Evolutionary conservation across 2,329 filamentous ascomycete species (phyloP).

Genomic region (Lachnellula suecica): DNA sequence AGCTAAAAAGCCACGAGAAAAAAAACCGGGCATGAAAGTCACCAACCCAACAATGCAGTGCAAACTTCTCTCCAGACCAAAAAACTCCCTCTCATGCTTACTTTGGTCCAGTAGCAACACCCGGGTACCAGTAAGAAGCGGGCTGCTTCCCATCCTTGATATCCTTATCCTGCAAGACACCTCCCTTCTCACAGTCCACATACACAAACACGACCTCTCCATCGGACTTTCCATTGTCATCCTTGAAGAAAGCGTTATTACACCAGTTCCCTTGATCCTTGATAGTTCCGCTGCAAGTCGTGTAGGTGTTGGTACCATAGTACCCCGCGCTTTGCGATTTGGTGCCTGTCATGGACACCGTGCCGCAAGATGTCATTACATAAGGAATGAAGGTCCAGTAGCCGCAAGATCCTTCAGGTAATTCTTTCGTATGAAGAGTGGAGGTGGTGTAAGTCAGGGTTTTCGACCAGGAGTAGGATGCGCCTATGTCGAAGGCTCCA

Average conservation of each 20-base stretch:
- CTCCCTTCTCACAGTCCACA: not conserved
- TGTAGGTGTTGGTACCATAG: not conserved
- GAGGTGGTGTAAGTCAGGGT: not conserved
- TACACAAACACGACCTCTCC: not conserved
- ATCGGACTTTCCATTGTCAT: not conserved
- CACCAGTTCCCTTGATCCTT: not conserved
- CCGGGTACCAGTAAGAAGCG: too few species aligned
- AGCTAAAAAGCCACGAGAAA: too few species aligned
- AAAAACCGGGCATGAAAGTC: too few species aligned
- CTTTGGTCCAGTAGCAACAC: too few species aligned
- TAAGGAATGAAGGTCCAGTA: constrained; percentile 1
- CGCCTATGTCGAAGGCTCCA: not conserved
- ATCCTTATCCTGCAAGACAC: too few species aligned
- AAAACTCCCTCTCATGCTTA: too few species aligned
- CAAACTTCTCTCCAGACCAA: too few species aligned
- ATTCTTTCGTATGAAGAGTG: not conserved
- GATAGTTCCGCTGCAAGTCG: not conserved
- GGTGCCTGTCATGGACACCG: not conserved
- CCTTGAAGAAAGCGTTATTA: not conserved
- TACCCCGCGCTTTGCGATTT: not conserved
- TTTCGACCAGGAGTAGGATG: not conserved
- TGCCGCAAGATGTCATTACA: not conserved
- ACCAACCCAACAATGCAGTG: too few species aligned
- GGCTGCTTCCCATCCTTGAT: too few species aligned
- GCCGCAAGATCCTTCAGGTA: not conserved